Conservation (phyloP, 352 stramenopile species). For the Phytophthora capsici region DNA sequence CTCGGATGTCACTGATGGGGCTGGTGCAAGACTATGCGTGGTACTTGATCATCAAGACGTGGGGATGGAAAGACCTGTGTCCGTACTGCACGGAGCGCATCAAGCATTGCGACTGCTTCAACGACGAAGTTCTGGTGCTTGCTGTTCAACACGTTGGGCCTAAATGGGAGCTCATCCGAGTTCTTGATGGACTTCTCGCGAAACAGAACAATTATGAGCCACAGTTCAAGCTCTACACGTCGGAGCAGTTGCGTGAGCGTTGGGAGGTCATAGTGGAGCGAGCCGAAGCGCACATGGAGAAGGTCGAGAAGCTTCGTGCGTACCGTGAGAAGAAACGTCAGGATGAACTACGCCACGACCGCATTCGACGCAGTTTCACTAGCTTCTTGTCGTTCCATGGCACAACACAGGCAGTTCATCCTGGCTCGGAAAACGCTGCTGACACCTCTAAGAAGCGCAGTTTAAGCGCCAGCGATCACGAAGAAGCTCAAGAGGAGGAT, state of each 20-base stretch:
- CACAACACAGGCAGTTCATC: constrained; percentile 7
- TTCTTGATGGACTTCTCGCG: constrained; percentile 55
- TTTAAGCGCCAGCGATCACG: constrained; percentile 1
- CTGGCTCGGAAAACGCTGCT: constrained; percentile 8
- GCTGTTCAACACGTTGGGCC: constrained; percentile 57
- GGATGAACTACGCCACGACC: constrained; percentile 37
- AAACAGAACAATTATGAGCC: constrained; percentile 51
- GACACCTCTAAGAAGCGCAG: constrained; percentile 2
- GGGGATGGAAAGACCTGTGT: constrained; percentile 69
- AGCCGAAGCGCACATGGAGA: constrained; percentile 62
- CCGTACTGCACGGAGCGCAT: constrained; percentile 74
- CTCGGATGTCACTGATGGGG: constrained; percentile 62
- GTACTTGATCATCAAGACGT: constrained; percentile 67
- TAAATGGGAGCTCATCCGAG: constrained; percentile 72
- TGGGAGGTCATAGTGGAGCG: constrained; percentile 67
- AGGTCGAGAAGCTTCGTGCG: constrained; percentile 61
- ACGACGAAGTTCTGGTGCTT: constrained; percentile 71
- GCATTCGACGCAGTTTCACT: constrained; percentile 42
- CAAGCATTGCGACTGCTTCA: constrained; percentile 75
- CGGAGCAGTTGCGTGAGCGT: constrained; percentile 64
- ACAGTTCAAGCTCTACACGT: constrained; percentile 65
- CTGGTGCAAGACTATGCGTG: constrained; percentile 55
- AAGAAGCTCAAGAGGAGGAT: not conserved
- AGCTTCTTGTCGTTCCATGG: constrained; percentile 37
- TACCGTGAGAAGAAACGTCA: constrained; percentile 61